Evolutionary conservation across 768 basidiomycete species (phyloP).

Genomic region (Lactarius quietus): DNA sequence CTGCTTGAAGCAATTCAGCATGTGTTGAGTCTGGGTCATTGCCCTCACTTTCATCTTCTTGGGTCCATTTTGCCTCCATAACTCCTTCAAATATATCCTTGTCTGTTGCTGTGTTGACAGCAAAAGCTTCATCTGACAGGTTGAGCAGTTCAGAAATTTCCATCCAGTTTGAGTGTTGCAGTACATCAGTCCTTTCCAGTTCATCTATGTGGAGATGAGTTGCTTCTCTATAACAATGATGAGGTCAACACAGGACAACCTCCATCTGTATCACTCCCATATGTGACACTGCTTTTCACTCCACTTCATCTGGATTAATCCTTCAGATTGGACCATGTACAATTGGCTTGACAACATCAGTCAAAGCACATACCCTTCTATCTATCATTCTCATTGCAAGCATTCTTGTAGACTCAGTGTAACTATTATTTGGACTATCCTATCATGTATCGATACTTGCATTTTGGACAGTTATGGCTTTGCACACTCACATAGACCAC

Average conservation of each 20-base stretch:
- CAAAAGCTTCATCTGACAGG: no score
- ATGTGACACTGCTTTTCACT: constrained; percentile 30
- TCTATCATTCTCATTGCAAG: background rate
- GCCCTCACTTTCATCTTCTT: no score
- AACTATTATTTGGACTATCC: constrained; percentile 11
- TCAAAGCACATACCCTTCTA: background rate
- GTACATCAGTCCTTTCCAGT: no score
- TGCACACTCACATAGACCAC: constrained; percentile 14
- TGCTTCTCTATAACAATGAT: no score
- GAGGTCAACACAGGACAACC: constrained; percentile 41
- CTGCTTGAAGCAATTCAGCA: no score
- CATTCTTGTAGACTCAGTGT: background rate
- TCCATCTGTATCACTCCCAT: constrained; percentile 54
- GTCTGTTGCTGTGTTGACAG: no score
- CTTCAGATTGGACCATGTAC: constrained; percentile 17
- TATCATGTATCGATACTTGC: constrained; percentile 12
- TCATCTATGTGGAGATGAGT: no score
- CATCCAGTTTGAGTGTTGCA: no score
- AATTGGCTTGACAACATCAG: constrained; percentile 3
- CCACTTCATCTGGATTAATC: background rate
- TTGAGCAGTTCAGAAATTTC: no score
- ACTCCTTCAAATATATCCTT: no score
- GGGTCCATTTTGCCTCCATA: no score
- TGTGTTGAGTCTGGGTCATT: no score
- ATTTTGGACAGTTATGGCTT: constrained; percentile 10